Percentiles rank a stretch among this genome's conserved stretches.
phyloP scores from a whole-genome alignment of 352 stramenopile species.

The Pythium oligandrum region DNA sequence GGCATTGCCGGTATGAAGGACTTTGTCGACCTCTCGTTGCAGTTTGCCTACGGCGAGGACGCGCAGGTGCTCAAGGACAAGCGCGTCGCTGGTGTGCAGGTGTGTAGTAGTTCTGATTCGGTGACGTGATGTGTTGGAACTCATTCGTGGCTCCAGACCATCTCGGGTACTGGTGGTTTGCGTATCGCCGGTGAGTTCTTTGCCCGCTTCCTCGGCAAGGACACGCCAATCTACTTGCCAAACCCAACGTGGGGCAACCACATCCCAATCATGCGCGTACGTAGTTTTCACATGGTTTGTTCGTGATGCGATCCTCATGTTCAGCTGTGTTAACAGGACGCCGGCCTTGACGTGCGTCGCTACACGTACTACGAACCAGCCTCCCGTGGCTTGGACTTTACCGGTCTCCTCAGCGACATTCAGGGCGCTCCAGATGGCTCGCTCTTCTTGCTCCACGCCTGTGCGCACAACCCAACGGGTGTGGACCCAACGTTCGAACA shows the following conservation, averaged over 20 bases:
- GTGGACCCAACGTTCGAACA: conserved; percentile 97
- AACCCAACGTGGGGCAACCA: conserved; percentile 99
- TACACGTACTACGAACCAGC: conserved; percentile 87
- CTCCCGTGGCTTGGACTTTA: conserved; percentile 90
- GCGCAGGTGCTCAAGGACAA: conserved; percentile 86
- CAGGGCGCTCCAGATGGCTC: conserved; percentile 90
- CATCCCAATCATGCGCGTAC: conserved; percentile 85
- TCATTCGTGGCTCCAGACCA: conserved; percentile 65
- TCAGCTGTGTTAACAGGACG: conserved; percentile 31
- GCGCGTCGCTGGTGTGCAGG: conserved; percentile 92
- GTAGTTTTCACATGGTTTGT: too few relatives aligned
- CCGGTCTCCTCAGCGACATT: conserved; percentile 94
- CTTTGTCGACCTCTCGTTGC: conserved; percentile 94
- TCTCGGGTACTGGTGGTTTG: conserved; percentile 97
- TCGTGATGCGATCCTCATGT: too few relatives aligned
- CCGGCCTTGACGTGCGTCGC: conserved; percentile 69
- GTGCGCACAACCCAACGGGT: conserved; percentile 98
- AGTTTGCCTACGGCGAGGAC: conserved; percentile 97
- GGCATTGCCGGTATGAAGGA: conserved; percentile 95
- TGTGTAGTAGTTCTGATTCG: conserved; percentile 3
- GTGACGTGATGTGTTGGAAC: not conserved
- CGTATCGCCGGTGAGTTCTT: conserved; percentile 96
- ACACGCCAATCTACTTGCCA: conserved; percentile 95
- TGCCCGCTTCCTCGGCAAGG: conserved; percentile 80
- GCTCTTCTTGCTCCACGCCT: conserved; percentile 98